Evolutionary conservation across 2,329 filamentous ascomycete genomes (phyloP), one percentile per base, ranked within the genome.

Genomic region (Aspergillus flavus): DNA sequence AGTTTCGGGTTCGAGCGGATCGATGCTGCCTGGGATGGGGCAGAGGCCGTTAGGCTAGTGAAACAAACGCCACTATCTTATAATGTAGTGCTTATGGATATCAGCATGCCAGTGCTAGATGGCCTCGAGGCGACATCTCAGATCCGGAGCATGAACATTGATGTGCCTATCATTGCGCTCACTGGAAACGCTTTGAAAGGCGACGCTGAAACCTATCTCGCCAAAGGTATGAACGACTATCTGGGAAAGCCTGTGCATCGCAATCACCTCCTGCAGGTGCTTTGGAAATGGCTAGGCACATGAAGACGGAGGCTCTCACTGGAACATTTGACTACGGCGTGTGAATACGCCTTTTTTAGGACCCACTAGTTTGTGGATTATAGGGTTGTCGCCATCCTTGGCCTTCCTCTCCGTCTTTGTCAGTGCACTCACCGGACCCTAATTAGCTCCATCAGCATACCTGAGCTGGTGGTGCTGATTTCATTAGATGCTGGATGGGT

Each of bases 181-280:
- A 86, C 84, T 0, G 84, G 84, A 0, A 85, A 86, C 64, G 85
- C 85, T 0, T 75, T 87, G 21, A 84, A 84, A 57, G 85, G 83
- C 0, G 85, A 87, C 63, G 80, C 78, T 4, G 85, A 87, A 53
- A 78, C 75, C 11, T 87, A 85, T 64, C 75, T 85, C 32, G 80
- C 81, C 5, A 81, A 81, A 57, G 85, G 85, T 0, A 85, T 87
- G 84, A 81, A 83, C 48, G 85, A 83, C 48, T 87, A 86, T 64
- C 76, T 87, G 14, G 76, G 84, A 2, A 87, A 87, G 66, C 85
- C 85, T 0, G 80, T 86, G 12, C 81, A 84, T 66, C 79, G 81
- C n/a, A 80, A 80, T 57, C 74, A 80, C 9, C 66, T 86, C 50
- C 75, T 83, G 30, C 77, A 78, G 28, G 71, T 82, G 61, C 65